Evolutionary conservation across 805 yeast genomes (phyloP).

Genomic region (Saturnispora quitensis): DNA sequence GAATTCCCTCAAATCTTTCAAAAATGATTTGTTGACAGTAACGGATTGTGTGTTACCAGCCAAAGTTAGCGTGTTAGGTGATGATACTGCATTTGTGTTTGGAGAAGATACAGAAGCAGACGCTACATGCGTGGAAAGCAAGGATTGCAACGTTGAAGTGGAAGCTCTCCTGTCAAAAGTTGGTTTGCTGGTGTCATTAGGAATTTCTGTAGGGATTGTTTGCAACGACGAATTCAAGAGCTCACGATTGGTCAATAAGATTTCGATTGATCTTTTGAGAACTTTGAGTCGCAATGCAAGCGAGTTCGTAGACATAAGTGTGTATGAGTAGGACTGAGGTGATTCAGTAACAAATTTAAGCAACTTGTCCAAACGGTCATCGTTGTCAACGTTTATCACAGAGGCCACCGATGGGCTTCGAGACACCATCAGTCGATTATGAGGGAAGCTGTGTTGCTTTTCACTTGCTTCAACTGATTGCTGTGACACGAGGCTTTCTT

Average conservation of each 20-base stretch:
- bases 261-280: slow-evolving; percentile 66
- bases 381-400: neutral
- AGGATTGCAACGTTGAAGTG: slow-evolving; percentile 38
- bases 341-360: slow-evolving; percentile 66
- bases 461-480: neutral
- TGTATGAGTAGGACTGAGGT: slow-evolving; percentile 78
- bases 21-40: slow-evolving; percentile 15
- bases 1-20: slow-evolving; percentile 40
- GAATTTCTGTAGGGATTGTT: slow-evolving; percentile 7
- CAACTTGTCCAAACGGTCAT: slow-evolving; percentile 5
- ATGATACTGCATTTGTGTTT: neutral
- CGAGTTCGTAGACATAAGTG: slow-evolving; percentile 73
- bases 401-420: neutral
- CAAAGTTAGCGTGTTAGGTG: slow-evolving; percentile 2
- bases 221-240: slow-evolving; percentile 21
- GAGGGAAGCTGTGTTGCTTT: neutral
- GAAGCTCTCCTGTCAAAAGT: slow-evolving; percentile 34
- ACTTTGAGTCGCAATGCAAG: slow-evolving; percentile 67
- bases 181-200: neutral
- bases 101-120: neutral
- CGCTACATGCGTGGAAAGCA: slow-evolving; percentile 26
- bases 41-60: slow-evolving; percentile 11
- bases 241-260: slow-evolving; percentile 56
- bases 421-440: slow-evolving; percentile 1
- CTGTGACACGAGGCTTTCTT: slow-evolving; percentile 8